phyloP scores from a whole-genome alignment of 2,329 filamentous ascomycete genomes.

The Colletotrichum ledebouriae region DNA sequence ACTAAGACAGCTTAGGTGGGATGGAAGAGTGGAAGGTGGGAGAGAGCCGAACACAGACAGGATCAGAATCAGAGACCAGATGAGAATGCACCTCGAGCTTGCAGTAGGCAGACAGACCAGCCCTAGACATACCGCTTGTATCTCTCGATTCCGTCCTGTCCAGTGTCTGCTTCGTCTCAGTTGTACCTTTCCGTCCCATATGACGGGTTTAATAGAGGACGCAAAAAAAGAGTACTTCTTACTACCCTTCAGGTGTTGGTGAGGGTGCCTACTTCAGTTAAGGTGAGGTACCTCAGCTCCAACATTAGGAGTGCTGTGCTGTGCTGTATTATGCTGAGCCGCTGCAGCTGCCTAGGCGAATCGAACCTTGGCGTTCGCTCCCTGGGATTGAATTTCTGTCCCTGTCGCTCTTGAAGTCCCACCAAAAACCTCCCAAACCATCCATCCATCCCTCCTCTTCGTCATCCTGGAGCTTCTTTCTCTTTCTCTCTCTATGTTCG shows the following conservation, averaged over 20 bases:
- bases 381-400: conserved; percentile 32
- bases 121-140: conserved; percentile 1
- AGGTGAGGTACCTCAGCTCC: conserved; percentile 1
- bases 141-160: neutral
- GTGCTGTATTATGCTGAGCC: neutral
- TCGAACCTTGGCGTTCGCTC: conserved; percentile 31
- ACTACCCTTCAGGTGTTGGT: too few relatives aligned
- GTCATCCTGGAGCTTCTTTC: conserved; percentile 33
- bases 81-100: neutral
- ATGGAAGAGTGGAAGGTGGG: too few relatives aligned
- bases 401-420: conserved; percentile 21
- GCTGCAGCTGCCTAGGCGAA: neutral
- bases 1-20: conserved; percentile 21
- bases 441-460: conserved; percentile 22
- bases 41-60: conserved; percentile 17
- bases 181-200: neutral
- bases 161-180: neutral
- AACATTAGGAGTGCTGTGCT: neutral
- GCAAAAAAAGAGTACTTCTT: neutral
- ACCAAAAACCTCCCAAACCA: conserved; percentile 22
- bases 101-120: conserved; percentile 23
- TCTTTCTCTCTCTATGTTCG: neutral
- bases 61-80: neutral
- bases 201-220: too few relatives aligned
- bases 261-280: too few relatives aligned